Evolutionary conservation across 495 filamentous ascomycete species (phyloP), one percentile per base, ranked within the genome.

Genomic region (Sporormia fimetaria): DNA sequence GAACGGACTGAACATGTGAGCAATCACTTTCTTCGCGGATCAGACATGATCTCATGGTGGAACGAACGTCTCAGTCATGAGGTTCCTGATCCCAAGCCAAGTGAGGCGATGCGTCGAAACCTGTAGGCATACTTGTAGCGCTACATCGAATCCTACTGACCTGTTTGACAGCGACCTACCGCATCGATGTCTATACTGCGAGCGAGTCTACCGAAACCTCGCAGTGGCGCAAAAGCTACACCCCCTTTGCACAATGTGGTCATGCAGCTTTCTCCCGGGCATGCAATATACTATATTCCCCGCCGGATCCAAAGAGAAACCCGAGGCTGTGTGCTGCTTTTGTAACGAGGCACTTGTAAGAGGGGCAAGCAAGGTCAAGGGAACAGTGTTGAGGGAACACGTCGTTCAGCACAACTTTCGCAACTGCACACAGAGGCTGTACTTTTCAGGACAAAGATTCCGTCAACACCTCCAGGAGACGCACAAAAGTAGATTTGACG

Each of bases 41-140:
- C 40, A 5, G 46, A 49, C 14, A 49, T 49, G 46, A 49, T 49
- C 39, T 49, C 46, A 16, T 49, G 46, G 46, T 49, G 46, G 46
- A 33, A 10, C 25, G 39, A n/a, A 3, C 30, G 46, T 2, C 37
- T 42, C 2, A 36, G 30, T 18, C 44, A 48, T 32, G 37, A 34
- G 6, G 25, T 35, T 6, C 11, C 20, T 12, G 38, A 32, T 14
- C 12, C 27, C 7, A 21, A 34, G 21, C 5, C 22, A 2, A 17
- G 10, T 11, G 9, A 33, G 21, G 14, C 7, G 2, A 43, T 32
- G 3, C 1, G 11, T 16, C 23, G 11, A 17, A 39, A 49, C 17
- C 23, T 34, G 46, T 49, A 49, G 29, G 46, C 27, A 6, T 8
- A 12, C 25, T 26, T 18, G 15, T 12, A 30, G 11, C 7, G 17